Percentiles rank a stretch among this genome's conserved stretches.
Conservation (phyloP, 2,329 filamentous ascomycete genomes). For the Aspergillus versicolor region DNA sequence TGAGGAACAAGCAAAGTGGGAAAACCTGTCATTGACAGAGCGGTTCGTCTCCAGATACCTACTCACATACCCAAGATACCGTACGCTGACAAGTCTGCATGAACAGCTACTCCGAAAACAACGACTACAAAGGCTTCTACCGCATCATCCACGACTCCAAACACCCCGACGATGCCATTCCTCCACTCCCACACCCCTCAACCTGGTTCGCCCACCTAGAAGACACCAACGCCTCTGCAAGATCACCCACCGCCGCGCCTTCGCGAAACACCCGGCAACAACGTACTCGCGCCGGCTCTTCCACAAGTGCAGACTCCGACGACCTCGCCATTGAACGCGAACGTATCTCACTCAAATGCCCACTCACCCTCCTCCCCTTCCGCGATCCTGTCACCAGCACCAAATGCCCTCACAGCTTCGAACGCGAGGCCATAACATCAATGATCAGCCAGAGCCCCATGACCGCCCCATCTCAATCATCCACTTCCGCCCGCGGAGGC, state of each 20-base stretch:
- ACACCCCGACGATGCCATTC: slow-evolving; percentile 53
- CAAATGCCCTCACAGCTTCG: slow-evolving; percentile 53
- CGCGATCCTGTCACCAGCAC: slow-evolving; percentile 48
- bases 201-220: slow-evolving; percentile 62
- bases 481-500: slow-evolving; percentile 14
- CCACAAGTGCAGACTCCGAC: slow-evolving; percentile 33
- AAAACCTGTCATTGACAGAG: slow-evolving; percentile 38
- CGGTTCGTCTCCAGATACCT: slow-evolving; percentile 36
- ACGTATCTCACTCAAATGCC: slow-evolving; percentile 47
- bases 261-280: slow-evolving; percentile 19
- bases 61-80: background rate
- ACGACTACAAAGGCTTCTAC: slow-evolving; percentile 63
- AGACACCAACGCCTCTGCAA: slow-evolving; percentile 24
- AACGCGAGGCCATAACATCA: slow-evolving; percentile 45
- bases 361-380: slow-evolving; percentile 48
- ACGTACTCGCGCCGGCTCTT: slow-evolving; percentile 19
- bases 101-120: slow-evolving; percentile 56
- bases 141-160: slow-evolving; percentile 61
- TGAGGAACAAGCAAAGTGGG: slow-evolving; percentile 37
- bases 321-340: slow-evolving; percentile 49
- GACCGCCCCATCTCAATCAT: slow-evolving; percentile 24
- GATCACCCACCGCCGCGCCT: slow-evolving; percentile 9
- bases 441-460: slow-evolving; percentile 41
- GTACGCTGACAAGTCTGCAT: background rate
- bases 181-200: slow-evolving; percentile 54